Evolutionary conservation across 2,329 filamentous ascomycete genomes (phyloP), one percentile per base, ranked within the genome.

Genomic region (Scedosporium apiospermum): DNA sequence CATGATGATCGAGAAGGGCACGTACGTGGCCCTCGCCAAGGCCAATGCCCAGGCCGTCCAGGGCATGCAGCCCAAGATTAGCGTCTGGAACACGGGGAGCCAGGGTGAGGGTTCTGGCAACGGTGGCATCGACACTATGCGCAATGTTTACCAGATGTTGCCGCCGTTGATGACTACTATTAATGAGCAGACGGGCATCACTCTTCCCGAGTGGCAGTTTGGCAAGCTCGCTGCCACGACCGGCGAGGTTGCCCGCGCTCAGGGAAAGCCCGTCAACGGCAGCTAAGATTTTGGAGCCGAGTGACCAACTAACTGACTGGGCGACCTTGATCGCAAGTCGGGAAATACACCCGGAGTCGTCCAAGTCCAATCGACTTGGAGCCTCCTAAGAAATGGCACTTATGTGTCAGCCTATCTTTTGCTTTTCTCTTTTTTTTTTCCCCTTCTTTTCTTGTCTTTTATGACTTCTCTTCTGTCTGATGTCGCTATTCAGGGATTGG

Each of bases 61-160:
- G 60, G 91, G 91, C 27, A 76, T 96, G 67, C 84, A 92, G 73
- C 91, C 91, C 66, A 96, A 96, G 87, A 95, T 96, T 77, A 92
- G 87, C 65, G 86, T 93, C 27, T 96, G 91, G 91, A 95, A 91
- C 72, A 96, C 91, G 7, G 89, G 89, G 53, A 73, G 76, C 58
- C 76, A 81, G 3, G 76, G 75, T 10, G 71, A 71, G 16, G 75
- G 71, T 21, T 77, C 74, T n/a, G 76, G 71, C 51, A 76, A 74
- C 27, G 73, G 73, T 49, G 72, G 74, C 51, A 77, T 82, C 62
- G 87, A 90, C 64, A 82, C 88, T 3, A 88, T 95, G 75, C 81
- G 90, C 66, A 93, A 93, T 68, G 82, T 96, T 44, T 93, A 95
- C 77, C 91, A 95, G 79, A 89, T 87, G 72, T 78, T 96, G 65